Evolutionary conservation across 2,329 filamentous ascomycete species (phyloP).

Genomic region (Epichloe baconii): DNA sequence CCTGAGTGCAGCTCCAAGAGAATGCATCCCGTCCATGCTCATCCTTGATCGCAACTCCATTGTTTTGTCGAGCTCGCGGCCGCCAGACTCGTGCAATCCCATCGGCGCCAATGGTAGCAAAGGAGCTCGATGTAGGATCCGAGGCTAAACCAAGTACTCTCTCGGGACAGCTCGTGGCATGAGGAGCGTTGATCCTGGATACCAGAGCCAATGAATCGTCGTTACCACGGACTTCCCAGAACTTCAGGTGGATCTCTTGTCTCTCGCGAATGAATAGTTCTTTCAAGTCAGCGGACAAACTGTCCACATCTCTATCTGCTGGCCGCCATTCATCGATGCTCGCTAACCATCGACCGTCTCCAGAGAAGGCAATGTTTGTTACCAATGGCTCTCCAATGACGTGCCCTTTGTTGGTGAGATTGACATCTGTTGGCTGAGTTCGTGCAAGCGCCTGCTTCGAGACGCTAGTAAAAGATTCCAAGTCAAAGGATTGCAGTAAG

Average conservation of each 20-base stretch:
- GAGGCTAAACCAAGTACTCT: constrained; percentile 60
- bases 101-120: constrained; percentile 78
- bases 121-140: constrained; percentile 55
- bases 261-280: constrained; percentile 36
- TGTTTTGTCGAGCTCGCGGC: constrained; percentile 54
- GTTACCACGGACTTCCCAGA: constrained; percentile 61
- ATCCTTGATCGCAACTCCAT: constrained; percentile 52
- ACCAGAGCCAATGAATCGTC: constrained; percentile 57
- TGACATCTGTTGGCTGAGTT: constrained; percentile 74
- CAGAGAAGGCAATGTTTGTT: constrained; percentile 59
- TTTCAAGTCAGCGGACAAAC: constrained; percentile 19
- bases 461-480: constrained; percentile 64
- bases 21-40: constrained; percentile 45
- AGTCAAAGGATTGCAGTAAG: constrained; percentile 72
- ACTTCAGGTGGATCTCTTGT: constrained; percentile 73
- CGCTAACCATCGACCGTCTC: constrained; percentile 78
- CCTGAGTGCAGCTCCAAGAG: constrained; percentile 60
- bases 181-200: constrained; percentile 73
- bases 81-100: constrained; percentile 68
- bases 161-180: constrained; percentile 43
- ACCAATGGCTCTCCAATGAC: constrained; percentile 67
- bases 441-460: constrained; percentile 80
- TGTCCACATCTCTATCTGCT: constrained; percentile 51
- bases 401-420: constrained; percentile 57
- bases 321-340: constrained; percentile 88